Evolutionary conservation across 805 yeast genomes (phyloP).

Genomic region (Sugiyamaella smithiae): DNA sequence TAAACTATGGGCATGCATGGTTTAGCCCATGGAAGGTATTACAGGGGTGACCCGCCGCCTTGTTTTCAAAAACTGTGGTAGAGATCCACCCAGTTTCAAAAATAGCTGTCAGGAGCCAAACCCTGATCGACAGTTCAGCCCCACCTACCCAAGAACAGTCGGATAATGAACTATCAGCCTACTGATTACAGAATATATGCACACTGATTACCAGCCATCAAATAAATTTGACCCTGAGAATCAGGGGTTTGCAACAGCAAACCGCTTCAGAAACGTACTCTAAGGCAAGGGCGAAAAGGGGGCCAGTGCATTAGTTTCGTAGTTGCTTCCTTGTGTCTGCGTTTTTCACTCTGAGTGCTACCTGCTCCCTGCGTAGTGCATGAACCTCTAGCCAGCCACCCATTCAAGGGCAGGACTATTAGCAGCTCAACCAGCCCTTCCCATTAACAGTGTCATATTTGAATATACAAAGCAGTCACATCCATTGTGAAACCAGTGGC

Average conservation of each 20-base stretch:
- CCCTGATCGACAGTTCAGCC: too few relatives aligned
- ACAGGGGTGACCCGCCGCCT: too few relatives aligned
- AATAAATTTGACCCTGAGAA: neutral
- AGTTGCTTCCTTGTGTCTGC: neutral
- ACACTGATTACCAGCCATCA: neutral
- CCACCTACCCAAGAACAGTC: too few relatives aligned
- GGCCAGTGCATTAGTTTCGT: neutral
- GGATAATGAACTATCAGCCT: neutral
- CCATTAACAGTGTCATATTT: neutral
- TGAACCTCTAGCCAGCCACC: constrained; percentile 2
- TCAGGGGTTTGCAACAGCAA: neutral
- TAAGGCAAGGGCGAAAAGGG: constrained; percentile 1
- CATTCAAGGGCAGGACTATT: neutral
- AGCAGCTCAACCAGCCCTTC: constrained; percentile 4
- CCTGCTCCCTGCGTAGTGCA: neutral
- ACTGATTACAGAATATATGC: neutral
- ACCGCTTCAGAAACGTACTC: constrained; percentile 49
- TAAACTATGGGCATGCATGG: too few relatives aligned
- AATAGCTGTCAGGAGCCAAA: too few relatives aligned
- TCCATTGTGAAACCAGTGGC: constrained; percentile 4
- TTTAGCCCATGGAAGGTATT: too few relatives aligned
- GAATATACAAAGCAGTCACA: neutral
- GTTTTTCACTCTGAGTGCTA: neutral
- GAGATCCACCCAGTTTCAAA: too few relatives aligned
- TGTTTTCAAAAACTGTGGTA: too few relatives aligned